Conservation (phyloP, 345 rosid species). For the Murraya paniculata region DNA sequence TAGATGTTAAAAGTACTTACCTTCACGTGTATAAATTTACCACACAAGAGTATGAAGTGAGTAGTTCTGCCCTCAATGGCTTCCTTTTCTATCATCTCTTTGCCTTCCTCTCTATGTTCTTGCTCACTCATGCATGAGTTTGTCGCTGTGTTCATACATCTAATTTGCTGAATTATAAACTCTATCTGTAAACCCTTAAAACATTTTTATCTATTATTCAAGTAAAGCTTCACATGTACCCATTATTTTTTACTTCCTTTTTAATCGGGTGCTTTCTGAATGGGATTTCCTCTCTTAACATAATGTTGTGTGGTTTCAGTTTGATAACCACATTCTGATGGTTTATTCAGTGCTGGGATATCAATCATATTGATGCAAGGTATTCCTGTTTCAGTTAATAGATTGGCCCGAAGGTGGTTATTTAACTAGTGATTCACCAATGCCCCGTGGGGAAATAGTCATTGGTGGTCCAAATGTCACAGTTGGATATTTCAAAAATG, state of each 20-base stretch:
- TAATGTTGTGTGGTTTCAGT: neutral
- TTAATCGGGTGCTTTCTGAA: neutral
- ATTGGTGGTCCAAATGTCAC: conserved; percentile 94
- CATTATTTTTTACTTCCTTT: neutral
- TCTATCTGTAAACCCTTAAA: neutral
- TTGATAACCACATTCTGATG: neutral
- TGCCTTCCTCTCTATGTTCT: neutral
- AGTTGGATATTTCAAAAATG: conserved; percentile 86
- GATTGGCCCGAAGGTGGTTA: conserved; percentile 99
- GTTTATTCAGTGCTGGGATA: neutral
- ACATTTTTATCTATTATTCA: neutral
- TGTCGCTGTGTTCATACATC: neutral
- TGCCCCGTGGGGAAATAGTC: conserved; percentile 97
- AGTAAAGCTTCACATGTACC: neutral
- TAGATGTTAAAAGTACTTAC: neutral
- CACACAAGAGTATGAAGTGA: neutral
- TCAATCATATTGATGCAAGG: neutral
- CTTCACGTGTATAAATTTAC: neutral
- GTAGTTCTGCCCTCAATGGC: neutral
- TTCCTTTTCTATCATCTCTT: neutral
- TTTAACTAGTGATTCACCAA: conserved; percentile 64
- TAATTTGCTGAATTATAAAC: conserved; percentile 4
- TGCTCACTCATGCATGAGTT: neutral
- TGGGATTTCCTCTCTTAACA: neutral
- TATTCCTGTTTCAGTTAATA: conserved; percentile 58